phyloP scores from a whole-genome alignment of 257 asterid species.

The Primulina huaijiensis region DNA sequence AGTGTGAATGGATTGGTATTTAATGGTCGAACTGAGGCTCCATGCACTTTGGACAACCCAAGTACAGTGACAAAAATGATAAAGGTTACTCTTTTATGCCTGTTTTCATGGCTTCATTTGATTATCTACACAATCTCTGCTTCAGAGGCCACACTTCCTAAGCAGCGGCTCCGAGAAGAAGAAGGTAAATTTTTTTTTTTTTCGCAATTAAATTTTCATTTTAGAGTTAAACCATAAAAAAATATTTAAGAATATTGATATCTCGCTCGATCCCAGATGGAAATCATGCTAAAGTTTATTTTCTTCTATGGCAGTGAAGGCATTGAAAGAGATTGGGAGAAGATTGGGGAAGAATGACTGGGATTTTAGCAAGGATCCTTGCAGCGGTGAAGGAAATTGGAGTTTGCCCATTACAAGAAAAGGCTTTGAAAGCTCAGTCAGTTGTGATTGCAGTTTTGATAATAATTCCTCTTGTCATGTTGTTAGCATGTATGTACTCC shows the following conservation, averaged over 20 bases:
- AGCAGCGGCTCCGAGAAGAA: conserved; percentile 38
- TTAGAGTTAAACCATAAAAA: background rate
- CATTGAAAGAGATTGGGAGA: conserved; percentile 57
- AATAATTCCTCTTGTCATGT: conserved; percentile 67
- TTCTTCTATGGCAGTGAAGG: conserved; percentile 42
- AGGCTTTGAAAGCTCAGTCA: conserved; percentile 64
- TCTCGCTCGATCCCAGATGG: conserved; percentile 14
- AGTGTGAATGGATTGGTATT: background rate
- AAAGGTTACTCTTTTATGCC: conserved; percentile 26
- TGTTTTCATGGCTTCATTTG: conserved; percentile 26
- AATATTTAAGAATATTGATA: background rate
- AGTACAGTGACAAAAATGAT: background rate
- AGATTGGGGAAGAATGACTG: conserved; percentile 75
- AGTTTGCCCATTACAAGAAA: conserved; percentile 46
- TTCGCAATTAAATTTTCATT: background rate
- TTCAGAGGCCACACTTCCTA: conserved; percentile 39
- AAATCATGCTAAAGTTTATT: background rate
- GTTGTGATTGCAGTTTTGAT: conserved; percentile 66
- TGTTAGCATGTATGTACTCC: conserved; percentile 48
- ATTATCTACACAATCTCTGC: conserved; percentile 28
- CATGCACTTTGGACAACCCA: conserved; percentile 25
- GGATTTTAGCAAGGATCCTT: conserved; percentile 72
- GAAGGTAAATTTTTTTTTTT: conserved; percentile 28
- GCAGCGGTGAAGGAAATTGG: conserved; percentile 78
- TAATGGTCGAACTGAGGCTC: background rate